Base-by-base conservation (phyloP, 2,329 filamentous ascomycete genomes). In the Daldinia sp. region DNA sequence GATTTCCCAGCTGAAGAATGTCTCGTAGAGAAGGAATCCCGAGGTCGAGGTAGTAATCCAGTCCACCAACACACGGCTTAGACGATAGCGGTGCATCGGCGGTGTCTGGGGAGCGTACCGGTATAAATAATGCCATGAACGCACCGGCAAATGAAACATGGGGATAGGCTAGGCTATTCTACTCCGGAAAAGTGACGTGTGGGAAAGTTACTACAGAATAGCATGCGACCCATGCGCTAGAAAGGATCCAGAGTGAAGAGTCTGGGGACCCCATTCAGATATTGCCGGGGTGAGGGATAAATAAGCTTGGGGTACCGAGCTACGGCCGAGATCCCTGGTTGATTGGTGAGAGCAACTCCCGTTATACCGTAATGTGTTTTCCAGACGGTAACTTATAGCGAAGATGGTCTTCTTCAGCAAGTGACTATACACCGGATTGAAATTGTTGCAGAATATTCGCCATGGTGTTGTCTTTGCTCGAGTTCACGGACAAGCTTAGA, bases 251-350 rank as follows among this genome's bases (percentile, higher is more conserved):
- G 53, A 51, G 26, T 41, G 20, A 42, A 30, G 35, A 61, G 51
- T 60, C 61, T 65, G 59, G 65, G 58, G 64, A 18, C 54, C 60
- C 56, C 62, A 35, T 64, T 51, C 53, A 63, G 37, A 67, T 63
- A 63, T 65, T 67, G 65, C 70, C 61, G 51, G 70, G 70, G 56
- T 72, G 59, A 65, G 63, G 70, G 70, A 72, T 72, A 72, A 72
- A 71, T 70, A 42, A 64, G 26, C 48, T 55, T 63, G 54, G 62
- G 67, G 67, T 61, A 62, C 67, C 62, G 64, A 69, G 59, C 60
- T 58, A 69, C 54, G 55, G 63, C 69, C 66, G 66, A 67, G 59
- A 46, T 35, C 46, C 50, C 50, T 48, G 59, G 62, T 33, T 71
- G 63, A 70, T 66, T 67, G 46, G 50, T 37, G 51, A 44, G 35